Base-by-base conservation (phyloP, 2,329 filamentous ascomycete genomes). In the Aspergillus versicolor region DNA sequence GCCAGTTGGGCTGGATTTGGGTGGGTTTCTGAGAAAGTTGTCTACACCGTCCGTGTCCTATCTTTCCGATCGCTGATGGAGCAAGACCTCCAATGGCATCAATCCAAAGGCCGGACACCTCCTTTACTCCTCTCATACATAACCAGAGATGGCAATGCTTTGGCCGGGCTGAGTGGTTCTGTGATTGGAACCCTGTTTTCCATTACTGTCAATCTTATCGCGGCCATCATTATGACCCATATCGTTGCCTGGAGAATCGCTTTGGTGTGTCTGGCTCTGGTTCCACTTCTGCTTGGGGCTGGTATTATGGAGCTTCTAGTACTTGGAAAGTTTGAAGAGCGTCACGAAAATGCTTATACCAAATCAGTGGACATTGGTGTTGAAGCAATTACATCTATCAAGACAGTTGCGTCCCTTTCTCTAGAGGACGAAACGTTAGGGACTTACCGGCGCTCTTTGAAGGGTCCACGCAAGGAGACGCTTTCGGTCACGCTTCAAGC, bases 191-290 rank as follows among this genome's bases (percentile, higher is more conserved):
- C 85, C 0, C 75, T 89, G 8, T 82, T 90, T 53, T 85, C 87
- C 1, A 87, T 88, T n/a, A 62, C 82, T 2, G 81, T 91, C 59
- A 90, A 88, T 69, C 82, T 91, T 43, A 59, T 90, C 6, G 84
- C 82, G 1, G 87, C 85, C 3, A 83, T 91, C 53, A 82, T 88
- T 22, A 72, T 91, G 7, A 85, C 88, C 0, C 86, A 89, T 61
- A 82, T 89, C 32, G 77, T 91, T 32, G 87, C 87, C 5, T 92
- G 89, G 89, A 88, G 85, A 66, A 90, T 92, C 60, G 87, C 88
- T 1, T 76, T 92, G 13, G 88, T 91, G 2, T 85, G 87, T 51
- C 78, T 92, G 3, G 82, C 88, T 0, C 81, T 84, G 1, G 84
- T 91, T 0, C 89, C 89, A 0, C 72, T 91, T 3, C 80, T 91